Conservation (phyloP, 2,329 filamentous ascomycete species). For the Xylariaceae sp. region DNA sequence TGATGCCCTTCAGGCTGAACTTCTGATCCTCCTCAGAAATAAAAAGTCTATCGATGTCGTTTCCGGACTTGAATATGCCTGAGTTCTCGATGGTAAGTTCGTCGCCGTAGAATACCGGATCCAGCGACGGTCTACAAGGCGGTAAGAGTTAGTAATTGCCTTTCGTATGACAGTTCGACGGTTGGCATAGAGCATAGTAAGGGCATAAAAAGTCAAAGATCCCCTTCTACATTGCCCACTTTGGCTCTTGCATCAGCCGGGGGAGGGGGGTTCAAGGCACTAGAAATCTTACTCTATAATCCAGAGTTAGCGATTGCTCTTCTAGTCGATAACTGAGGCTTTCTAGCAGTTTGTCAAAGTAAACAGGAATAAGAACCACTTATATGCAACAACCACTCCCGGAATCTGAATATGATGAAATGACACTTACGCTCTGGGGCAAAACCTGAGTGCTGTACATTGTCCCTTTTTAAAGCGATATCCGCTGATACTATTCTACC, state of each 20-base stretch:
- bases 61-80: background rate
- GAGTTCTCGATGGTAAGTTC: too few relatives aligned
- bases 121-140: conserved; percentile 4
- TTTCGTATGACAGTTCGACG: background rate
- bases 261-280: background rate
- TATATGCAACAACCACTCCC: background rate
- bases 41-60: conserved; percentile 15
- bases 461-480: background rate
- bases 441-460: conserved; percentile 14
- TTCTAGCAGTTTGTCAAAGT: background rate
- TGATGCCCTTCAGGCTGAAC: rapidly evolving
- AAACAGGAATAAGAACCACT: background rate
- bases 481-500: background rate
- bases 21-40: background rate
- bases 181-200: too few relatives aligned
- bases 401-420: background rate
- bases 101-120: conserved; percentile 16
- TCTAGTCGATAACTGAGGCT: background rate
- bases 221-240: background rate
- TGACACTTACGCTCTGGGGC: conserved; percentile 21
- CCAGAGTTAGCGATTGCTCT: background rate
- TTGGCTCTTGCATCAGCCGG: background rate
- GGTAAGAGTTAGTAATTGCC: background rate
- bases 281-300: conserved; percentile 14
- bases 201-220: background rate